Evolutionary conservation across 228 moss, liverwort and hornwort genomes (phyloP), one percentile per base, ranked within the genome.

Genomic region (Sphagnum fallax): DNA sequence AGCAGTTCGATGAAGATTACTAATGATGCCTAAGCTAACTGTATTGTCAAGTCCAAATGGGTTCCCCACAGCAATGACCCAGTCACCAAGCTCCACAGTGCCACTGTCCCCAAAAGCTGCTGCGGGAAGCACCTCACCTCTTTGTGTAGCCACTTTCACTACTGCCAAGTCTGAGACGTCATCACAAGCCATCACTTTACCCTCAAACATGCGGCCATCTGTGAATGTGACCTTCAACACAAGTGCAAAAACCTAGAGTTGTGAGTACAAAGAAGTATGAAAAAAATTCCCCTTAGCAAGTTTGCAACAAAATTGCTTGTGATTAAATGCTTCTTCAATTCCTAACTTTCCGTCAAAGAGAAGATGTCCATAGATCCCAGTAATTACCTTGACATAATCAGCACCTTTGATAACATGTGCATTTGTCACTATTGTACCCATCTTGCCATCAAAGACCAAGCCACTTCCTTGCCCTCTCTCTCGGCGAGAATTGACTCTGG

Each of bases 1-100:
- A 60, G 69, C 69, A 5, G 69, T 70, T 48, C 69, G 69, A 13
- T 70, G 69, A 61, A 70, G 69, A 32, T 70, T 70, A 70, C 69
- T 70, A n/a, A 70, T 70, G 16, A 70, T 70, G 58, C 69, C 69
- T 49, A 70, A 60, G 58, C 69, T 70, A 50, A 70, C 60, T 16
- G 69, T 70, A 50, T 70, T 70, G 13, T 70, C 59, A 12, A 70
- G 69, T 58, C 69, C 69, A 70, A 58, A 70, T 11, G 69, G 69
- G 47, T 70, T 70, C 18, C 69, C 69, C 14, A 70, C 69, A 16
- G 69, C 69, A 61, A 70, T 70, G 14, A 70, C 69, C 69, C 69
- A 70, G 50, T 70, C 69, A 47, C 69, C 69, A 13, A 70, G 69
- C 50, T 70, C 69, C 69, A 70, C 69, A 5, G 69, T 60, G 48